These are phyloP conservation scores for Leccinum subatratum DNA, from an alignment of 1,284 basidiomycete genomes.

Conservation along the genomic window DNA sequence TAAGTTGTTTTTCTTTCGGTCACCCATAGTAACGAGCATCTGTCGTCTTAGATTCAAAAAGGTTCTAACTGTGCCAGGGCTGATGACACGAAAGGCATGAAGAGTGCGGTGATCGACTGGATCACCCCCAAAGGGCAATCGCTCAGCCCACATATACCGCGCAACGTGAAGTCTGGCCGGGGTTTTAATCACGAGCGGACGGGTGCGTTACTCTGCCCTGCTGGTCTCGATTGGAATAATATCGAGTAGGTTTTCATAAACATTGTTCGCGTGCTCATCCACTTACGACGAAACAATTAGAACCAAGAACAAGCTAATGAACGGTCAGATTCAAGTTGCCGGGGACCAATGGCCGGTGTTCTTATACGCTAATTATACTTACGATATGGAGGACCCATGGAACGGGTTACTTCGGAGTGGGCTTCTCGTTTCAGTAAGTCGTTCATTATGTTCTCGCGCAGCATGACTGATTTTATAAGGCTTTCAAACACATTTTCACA, in stretches of 20 bases:
- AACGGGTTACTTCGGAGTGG: not conserved
- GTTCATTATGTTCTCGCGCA: not conserved
- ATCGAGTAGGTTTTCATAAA: not conserved
- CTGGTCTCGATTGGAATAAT: not conserved
- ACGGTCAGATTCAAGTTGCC: not conserved
- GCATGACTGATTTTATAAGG: not conserved
- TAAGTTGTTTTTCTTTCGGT: not conserved
- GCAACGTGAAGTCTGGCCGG: not conserved
- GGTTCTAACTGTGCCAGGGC: not conserved
- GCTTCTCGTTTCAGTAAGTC: not conserved
- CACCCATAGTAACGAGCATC: not conserved
- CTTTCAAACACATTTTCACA: not conserved
- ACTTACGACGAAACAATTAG: not conserved
- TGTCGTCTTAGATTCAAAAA: not conserved
- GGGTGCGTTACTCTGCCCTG: not conserved
- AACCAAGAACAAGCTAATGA: not conserved
- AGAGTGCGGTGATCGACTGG: not conserved
- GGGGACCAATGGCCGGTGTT: not conserved
- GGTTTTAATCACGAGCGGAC: not conserved
- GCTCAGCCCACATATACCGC: not conserved
- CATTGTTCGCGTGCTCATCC: not conserved
- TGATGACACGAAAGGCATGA: not conserved
- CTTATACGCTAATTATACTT: not conserved
- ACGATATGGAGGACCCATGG: not conserved
- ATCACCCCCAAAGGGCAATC: not conserved